Evolutionary conservation across 306 rosid genomes (phyloP).

Genomic region (Prunus padus): DNA sequence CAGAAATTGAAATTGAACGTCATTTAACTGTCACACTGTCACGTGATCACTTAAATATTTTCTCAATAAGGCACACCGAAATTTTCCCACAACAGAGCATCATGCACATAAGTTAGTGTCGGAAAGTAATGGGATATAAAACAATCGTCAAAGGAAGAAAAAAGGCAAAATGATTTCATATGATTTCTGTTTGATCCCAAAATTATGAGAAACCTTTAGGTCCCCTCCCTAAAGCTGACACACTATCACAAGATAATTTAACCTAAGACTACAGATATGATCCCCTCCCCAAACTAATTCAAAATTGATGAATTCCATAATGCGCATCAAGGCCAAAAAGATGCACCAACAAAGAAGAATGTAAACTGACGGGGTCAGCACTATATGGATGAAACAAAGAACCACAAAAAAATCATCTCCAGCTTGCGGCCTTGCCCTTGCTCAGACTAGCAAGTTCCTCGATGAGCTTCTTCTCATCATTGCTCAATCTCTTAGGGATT

Average conservation of each 20-base stretch:
- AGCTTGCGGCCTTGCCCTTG: constrained; percentile 76
- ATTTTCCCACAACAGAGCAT: too few species aligned
- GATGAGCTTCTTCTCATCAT: constrained; percentile 74
- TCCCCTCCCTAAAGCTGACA: constrained; percentile 12
- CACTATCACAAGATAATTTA: constrained; percentile 17
- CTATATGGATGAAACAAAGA: constrained; percentile 4
- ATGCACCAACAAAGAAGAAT: constrained; percentile 19
- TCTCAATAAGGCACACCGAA: too few species aligned
- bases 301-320: constrained; percentile 19
- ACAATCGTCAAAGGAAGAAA: too few species aligned
- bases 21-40: too few species aligned
- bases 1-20: too few species aligned
- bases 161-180: too few species aligned
- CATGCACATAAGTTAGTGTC: too few species aligned
- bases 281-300: constrained; percentile 9
- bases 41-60: too few species aligned
- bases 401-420: constrained; percentile 36
- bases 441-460: constrained; percentile 89
- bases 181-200: constrained; percentile 12
- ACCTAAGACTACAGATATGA: constrained; percentile 23
- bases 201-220: neutral
- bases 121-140: too few species aligned
- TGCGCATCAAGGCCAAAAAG: constrained; percentile 31
- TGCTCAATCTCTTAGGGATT: constrained; percentile 82
- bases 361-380: neutral